Evolutionary conservation across 2,329 filamentous ascomycete species (phyloP), one percentile per base, ranked within the genome.

Genomic region (Sporothrix protearum): DNA sequence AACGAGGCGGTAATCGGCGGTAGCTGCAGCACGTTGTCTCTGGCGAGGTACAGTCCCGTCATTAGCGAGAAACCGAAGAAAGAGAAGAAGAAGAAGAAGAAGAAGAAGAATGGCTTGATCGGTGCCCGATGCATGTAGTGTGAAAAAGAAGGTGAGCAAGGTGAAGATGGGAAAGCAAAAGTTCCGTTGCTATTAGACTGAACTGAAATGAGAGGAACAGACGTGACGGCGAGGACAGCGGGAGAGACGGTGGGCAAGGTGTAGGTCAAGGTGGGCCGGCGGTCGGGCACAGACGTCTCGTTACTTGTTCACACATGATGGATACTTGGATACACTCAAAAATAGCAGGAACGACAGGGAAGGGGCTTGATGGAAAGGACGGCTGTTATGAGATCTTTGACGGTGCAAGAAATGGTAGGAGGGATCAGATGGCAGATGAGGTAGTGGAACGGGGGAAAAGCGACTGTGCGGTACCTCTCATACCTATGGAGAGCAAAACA

Each of bases 181-280:
- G 14, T 47, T 9, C 12, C 39, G 25, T 42, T 30, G n/a, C n/a
- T 6, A 47, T 14, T 47, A 6, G 1, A 47, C 42, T 19, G 42
- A 3, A 45, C 36, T 28, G 39, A 42, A 39, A 45, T 16, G 9
- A 45, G 36, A 39, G 22, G 30, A 8, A 8, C 7, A 14, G 33
- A 22, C n/a, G 22, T 45, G 28, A 3, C 19, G 9, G 64, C 14
- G 64, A 53, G n/a, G 30, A 28, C 33, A 45, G 10, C 36, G 4
- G 39, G 19, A 36, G 28, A 67, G 64, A 33, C 45, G 45, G 49
- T 66, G 10, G 8, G 42, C 33, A 53, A 53, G 67, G 67, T 45
- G 64, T 68, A 68, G 70, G 39, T 59, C 70, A 71, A 61, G 45
- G 53, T 71, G 70, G 70, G 36, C 64, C 63, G 14, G 25, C 19